Evolutionary conservation across 2,329 filamentous ascomycete genomes (phyloP), one percentile per base, ranked within the genome.

Genomic region (Talaromyces sp.): DNA sequence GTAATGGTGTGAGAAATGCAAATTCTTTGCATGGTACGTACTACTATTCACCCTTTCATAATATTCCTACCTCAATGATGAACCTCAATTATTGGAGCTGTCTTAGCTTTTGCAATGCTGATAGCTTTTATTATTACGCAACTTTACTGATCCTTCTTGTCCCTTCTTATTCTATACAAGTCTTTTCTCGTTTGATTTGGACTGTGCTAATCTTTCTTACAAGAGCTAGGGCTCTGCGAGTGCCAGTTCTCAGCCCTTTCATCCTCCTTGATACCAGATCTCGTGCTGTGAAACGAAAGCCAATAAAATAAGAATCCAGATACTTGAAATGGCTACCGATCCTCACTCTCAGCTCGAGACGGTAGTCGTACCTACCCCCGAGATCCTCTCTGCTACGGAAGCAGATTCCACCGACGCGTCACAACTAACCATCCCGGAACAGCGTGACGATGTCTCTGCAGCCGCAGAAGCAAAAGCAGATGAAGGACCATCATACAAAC

Each of bases 61-160:
- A 27, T 37, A 3, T 43, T 22, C 2, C 8, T 9, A 49, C 31
- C 43, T 61, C 22, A 66, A 80, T 86, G 86, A 88, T 88, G 86
- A 88, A 75, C 73, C 71, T 72, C 75, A 76, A 56, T 81, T 90
- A 91, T 91, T 91, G 89, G 89, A 91, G 89, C 89, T 91, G 88
- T 91, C 89, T 87, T 85, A 85, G 82, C 77, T 76, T 75, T 63
- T 67, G 77, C 72, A 79, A 74, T 89, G 87, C 83, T 85, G 88
- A 90, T 81, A 79, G 76, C 83, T 81, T 79, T 80, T 80, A 78
- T 77, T 85, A 88, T 86, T 58, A 66, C 65, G 66, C 63, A 66
- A 62, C 61, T 65, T 59, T 59, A 15, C 56, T 59, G 56, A 59
- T 6, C n/a, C 6, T n/a, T 41, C 13, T 39, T 27, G 10, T 25